Percentiles rank a stretch among this genome's conserved stretches.
Evolutionary conservation across 2,329 filamentous ascomycete genomes (phyloP).

Genomic region (Exophiala xenobiotica): DNA sequence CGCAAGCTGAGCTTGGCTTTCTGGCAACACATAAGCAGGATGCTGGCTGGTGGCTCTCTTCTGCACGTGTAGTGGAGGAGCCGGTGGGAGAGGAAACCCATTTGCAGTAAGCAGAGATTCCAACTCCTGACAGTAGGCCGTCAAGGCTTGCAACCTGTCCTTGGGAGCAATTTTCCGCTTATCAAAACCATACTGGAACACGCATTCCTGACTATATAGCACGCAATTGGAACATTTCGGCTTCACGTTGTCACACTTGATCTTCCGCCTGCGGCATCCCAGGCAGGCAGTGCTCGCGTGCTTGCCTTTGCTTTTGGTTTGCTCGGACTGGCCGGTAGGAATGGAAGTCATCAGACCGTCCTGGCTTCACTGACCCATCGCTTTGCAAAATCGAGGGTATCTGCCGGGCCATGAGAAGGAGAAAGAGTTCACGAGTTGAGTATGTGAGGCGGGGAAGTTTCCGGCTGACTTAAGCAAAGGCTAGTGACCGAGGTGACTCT

Average conservation of each 20-base stretch:
- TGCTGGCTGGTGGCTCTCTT: background rate
- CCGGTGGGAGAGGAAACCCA: conserved; percentile 12
- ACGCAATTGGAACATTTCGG: conserved; percentile 30
- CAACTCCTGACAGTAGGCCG: conserved; percentile 17
- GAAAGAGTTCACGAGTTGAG: no score
- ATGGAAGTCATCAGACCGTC: conserved; percentile 5
- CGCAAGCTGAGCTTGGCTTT: no score
- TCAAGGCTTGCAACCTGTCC: conserved; percentile 18
- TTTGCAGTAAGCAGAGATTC: conserved; percentile 12
- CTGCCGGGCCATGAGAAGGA: no score
- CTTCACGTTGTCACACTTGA: conserved; percentile 30
- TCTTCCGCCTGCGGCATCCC: conserved; percentile 30
- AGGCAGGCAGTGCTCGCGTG: conserved; percentile 26
- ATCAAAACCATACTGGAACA: conserved; percentile 20
- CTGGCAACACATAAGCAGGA: no score
- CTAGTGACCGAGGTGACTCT: no score
- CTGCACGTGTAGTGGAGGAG: conserved; percentile 16
- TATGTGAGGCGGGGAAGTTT: no score
- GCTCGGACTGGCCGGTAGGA: background rate
- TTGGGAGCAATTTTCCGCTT: conserved; percentile 25
- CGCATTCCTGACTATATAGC: conserved; percentile 19
- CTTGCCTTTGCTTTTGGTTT: conserved; percentile 12
- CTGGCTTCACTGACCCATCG: no score
- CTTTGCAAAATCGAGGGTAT: no score
- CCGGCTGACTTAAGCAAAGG: no score